phyloP scores from a whole-genome alignment of 2,329 filamentous ascomycete species.

The Coniochaeta prunicola region DNA sequence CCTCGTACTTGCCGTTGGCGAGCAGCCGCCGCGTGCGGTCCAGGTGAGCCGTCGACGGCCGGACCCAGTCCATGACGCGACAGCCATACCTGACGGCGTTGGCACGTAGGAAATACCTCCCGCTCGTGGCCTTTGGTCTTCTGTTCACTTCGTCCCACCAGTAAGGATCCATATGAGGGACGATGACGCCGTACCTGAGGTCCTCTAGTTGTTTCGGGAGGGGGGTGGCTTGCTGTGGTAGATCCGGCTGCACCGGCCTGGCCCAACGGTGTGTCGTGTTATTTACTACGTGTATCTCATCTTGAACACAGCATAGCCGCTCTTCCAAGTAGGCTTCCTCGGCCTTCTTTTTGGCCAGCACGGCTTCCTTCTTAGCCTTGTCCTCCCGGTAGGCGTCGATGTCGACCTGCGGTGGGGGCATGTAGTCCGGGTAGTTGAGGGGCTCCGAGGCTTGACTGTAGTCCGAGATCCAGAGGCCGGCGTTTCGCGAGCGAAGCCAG shows the following conservation, averaged over 20 bases:
- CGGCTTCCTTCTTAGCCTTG: neutral
- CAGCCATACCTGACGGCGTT: neutral
- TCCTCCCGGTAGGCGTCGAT: neutral
- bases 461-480: neutral
- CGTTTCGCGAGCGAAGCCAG: conserved; percentile 3
- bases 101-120: neutral
- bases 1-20: neutral
- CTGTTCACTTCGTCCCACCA: neutral
- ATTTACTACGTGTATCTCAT: too few relatives aligned
- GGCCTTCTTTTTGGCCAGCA: neutral
- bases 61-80: neutral
- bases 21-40: neutral
- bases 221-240: too few relatives aligned
- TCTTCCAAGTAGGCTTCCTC: neutral
- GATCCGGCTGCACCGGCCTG: too few relatives aligned
- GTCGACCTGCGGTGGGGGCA: conserved; percentile 2
- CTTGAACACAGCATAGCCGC: too few relatives aligned
- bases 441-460: neutral
- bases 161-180: neutral
- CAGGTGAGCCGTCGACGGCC: neutral
- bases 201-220: too few relatives aligned
- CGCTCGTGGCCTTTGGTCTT: neutral
- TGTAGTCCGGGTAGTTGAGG: conserved; percentile 3
- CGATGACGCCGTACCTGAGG: neutral
- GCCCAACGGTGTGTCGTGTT: too few relatives aligned